These are phyloP conservation scores for Magnolia officinalis DNA, from an alignment of 164 flowering plant species.

Conservation along the genomic window DNA sequence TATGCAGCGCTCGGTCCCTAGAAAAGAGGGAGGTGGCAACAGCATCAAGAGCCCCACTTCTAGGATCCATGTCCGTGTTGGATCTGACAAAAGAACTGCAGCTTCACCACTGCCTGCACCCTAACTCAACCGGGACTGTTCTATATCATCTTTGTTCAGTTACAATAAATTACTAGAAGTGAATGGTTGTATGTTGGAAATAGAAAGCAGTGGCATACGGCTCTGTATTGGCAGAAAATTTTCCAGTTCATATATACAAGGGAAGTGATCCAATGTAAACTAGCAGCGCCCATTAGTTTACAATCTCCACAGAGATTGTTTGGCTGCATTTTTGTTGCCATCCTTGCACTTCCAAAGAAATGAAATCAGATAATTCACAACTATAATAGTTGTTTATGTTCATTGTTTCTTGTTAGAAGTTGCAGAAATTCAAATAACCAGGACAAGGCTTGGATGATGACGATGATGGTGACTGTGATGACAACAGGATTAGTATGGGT, in stretches of 20 bases:
- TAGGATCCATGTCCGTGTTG: constrained; percentile 25
- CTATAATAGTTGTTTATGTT: too few species aligned
- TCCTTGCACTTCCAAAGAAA: too few species aligned
- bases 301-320: background rate
- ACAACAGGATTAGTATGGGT: too few species aligned
- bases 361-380: too few species aligned
- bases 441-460: too few species aligned
- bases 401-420: too few species aligned
- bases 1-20: constrained; percentile 60
- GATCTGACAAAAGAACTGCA: constrained; percentile 57
- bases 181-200: background rate
- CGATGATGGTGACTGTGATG: too few species aligned
- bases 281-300: background rate
- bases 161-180: background rate
- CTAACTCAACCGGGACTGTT: background rate
- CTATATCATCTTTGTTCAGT: background rate
- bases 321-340: too few species aligned
- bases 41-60: constrained; percentile 22
- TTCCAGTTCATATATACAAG: too few species aligned
- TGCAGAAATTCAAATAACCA: too few species aligned
- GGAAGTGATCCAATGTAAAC: too few species aligned
- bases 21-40: constrained; percentile 22
- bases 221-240: background rate
- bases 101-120: constrained; percentile 1
- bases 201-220: background rate